Base-by-base conservation (phyloP, 2,329 filamentous ascomycete genomes). In the Tolypocladium ovalisporum region DNA sequence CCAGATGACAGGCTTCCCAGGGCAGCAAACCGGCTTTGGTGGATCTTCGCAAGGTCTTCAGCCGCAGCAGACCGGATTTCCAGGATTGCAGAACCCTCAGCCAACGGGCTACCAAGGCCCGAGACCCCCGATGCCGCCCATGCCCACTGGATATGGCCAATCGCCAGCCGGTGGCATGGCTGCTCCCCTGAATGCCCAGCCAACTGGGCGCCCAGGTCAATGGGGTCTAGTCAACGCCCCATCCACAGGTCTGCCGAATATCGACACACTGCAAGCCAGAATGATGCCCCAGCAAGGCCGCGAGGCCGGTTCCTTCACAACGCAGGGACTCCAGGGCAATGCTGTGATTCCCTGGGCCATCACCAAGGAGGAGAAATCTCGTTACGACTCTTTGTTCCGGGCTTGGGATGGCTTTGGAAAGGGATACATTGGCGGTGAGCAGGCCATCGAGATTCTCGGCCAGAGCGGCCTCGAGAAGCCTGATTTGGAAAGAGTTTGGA, bases 141-240 rank as follows among this genome's bases (percentile, higher is more conserved):
- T 80, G 84, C 83, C 74, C 27, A 83, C 77, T n/a, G 80, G 78
- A 13, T 84, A 80, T 70, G 72, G 81, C 67, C 80, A 75, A 44
- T 68, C 65, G 62, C 74, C 85, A 52, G 81, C 78, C 27, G 65
- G 80, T 71, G 88, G 88, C 51, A 81, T 86, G 73, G 73, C 80
- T 54, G 79, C 79, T 56, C 83, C 85, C 36, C 72, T 99, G 61
- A 93, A 95, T 65, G 86, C 91, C n/a, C 94, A 99, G 69, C 94
- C 94, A 6, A 99, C 94, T 3, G 94, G 94, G 13, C 78, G 84
- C 39, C 93, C 94, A 7, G 94, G 94, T 17, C 94, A 97, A 70
- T 99, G 94, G 94, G 94, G 94, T n/a, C 83, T 97, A 56, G 94
- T 97, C 36, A 99, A 99, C 71, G 89, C 91, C 2, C 94, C 94